phyloP scores from a whole-genome alignment of 306 rosid genomes.

The Citrullus colocynthis region DNA sequence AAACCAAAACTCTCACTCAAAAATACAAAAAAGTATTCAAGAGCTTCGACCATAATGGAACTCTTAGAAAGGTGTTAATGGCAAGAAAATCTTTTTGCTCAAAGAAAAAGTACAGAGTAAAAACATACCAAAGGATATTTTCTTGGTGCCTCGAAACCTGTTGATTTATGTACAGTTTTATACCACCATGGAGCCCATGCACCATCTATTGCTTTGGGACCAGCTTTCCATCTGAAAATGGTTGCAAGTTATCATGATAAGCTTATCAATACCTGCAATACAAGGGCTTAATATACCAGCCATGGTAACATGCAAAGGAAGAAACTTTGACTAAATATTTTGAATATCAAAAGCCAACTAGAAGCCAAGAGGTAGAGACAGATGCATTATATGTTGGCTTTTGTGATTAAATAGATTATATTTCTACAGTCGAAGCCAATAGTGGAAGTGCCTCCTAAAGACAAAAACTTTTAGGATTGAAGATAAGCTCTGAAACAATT shows the following conservation, averaged over 20 bases:
- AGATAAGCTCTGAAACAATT: background rate
- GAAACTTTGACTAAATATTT: background rate
- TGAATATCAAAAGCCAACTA: background rate
- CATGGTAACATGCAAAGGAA: background rate
- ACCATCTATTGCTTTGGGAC: constrained; percentile 67
- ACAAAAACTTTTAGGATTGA: background rate
- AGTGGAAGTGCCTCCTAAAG: background rate
- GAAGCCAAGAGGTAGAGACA: background rate
- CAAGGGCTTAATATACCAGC: background rate
- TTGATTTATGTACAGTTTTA: constrained; percentile 39
- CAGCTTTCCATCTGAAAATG: constrained; percentile 67
- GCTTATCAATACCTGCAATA: constrained; percentile 12
- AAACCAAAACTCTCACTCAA: background rate
- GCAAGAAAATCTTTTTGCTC: background rate
- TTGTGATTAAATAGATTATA: background rate
- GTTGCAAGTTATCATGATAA: constrained; percentile 9
- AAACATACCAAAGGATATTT: constrained; percentile 48
- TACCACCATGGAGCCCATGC: constrained; percentile 93
- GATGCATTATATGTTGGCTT: background rate
- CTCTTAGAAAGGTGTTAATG: background rate
- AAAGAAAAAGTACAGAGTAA: background rate
- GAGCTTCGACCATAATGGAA: background rate
- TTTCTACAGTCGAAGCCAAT: background rate
- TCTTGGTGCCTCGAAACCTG: constrained; percentile 36
- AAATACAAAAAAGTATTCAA: background rate